Percentiles rank a stretch among this genome's conserved stretches.
phyloP scores from a whole-genome alignment of 2,329 filamentous ascomycete species.

The Helotiales sp. region DNA sequence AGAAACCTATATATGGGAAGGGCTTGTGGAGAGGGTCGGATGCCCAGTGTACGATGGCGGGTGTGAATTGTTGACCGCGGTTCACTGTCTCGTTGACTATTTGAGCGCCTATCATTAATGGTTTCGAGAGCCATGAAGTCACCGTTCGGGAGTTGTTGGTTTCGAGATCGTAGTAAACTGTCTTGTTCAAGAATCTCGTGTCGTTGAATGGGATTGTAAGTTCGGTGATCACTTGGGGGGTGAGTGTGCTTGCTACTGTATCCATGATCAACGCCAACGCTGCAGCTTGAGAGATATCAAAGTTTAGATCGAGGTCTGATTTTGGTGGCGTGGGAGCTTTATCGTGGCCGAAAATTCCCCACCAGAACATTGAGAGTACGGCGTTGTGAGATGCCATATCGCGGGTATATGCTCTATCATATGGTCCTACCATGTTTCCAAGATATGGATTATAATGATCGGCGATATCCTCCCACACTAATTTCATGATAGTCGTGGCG shows the following conservation, averaged over 20 bases:
- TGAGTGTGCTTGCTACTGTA: slow-evolving; percentile 33
- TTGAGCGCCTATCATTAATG: slow-evolving; percentile 45
- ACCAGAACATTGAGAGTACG: slow-evolving; percentile 44
- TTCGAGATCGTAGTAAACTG: slow-evolving; percentile 38
- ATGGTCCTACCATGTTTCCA: slow-evolving; percentile 62
- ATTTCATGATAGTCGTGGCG: slow-evolving; percentile 48
- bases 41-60: slow-evolving; percentile 48
- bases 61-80: slow-evolving; percentile 43
- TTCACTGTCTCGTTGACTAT: slow-evolving; percentile 39
- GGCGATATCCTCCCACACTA: slow-evolving; percentile 52
- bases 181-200: slow-evolving; percentile 38
- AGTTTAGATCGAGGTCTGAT: slow-evolving; percentile 42
- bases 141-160: slow-evolving; percentile 34
- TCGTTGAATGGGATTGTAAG: slow-evolving; percentile 38
- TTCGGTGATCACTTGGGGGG: slow-evolving; percentile 33
- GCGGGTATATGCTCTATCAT: slow-evolving; percentile 62
- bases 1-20: slow-evolving; percentile 41
- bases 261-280: slow-evolving; percentile 42
- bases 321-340: slow-evolving; percentile 40
- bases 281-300: slow-evolving; percentile 42
- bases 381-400: slow-evolving; percentile 54
- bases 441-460: slow-evolving; percentile 58
- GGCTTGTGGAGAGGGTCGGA: slow-evolving; percentile 41
- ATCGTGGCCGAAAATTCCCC: slow-evolving; percentile 43
- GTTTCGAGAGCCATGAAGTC: slow-evolving; percentile 43